Evolutionary conservation across 371 early-diverging fungal species (phyloP), one percentile per base, ranked within the genome.

Genomic region (Fennellomyces sp.): DNA sequence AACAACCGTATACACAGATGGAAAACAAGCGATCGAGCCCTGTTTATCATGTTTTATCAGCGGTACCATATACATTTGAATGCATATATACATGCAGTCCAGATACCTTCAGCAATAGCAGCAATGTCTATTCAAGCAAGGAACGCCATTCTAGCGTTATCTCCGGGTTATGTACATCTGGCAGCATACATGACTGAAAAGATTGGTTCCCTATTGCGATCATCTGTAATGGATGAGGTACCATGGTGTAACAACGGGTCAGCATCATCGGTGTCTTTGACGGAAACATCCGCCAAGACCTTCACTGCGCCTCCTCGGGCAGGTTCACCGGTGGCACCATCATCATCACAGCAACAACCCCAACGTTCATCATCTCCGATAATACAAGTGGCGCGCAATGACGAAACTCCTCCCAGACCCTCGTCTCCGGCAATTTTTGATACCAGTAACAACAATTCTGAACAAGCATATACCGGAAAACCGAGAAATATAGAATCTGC

Each of bases 21-120:
- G 86, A 76, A 78, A 47, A 81, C 82, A 29, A 83, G 84, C 25
- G 86, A 86, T 49, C 81, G 84, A 28, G 84, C 82, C 36, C 56
- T 86, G 6, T 86, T 82, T 52, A 82, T 84, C 54, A 66, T 81
- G 19, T 86, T 86, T 63, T 86, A 83, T 56, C 71, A 77, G 13
- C 79, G 80, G 41, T 86, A 86, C 48, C 84, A 86, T 58, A 53
- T 68, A 8, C 67, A 69, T 19, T 60, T 85, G 13, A 63, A 65
- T 11, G 61, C 61, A 5, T 80, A 81, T 45, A 58, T 81, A 25
- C 50, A 51, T 31, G 59, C 36, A 36, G 51, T 52, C 7, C 49
- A 27, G 10, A 33, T 23, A 23, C 19, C 45, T 23, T 23, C n/a
- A 45, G 23, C 45, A 25, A 15, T 25, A 13, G 8, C 56, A 19